These are phyloP conservation scores for Penicillium sp. DNA, from an alignment of 2,329 filamentous ascomycete species.

Conservation along the genomic window DNA sequence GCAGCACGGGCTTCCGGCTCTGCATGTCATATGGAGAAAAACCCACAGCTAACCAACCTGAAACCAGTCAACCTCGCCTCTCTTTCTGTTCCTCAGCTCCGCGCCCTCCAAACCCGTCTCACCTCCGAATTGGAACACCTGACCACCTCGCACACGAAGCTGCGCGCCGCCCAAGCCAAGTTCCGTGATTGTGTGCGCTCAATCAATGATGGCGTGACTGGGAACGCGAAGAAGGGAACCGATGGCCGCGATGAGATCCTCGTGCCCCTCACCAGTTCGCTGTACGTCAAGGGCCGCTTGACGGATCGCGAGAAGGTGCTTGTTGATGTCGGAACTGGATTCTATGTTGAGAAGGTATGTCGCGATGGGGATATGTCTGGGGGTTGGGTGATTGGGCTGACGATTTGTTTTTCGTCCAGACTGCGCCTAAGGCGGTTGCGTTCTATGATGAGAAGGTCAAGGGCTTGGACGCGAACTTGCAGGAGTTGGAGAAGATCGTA, in stretches of 20 bases:
- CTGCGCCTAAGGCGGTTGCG: conserved; percentile 57
- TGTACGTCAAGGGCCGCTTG: conserved; percentile 86
- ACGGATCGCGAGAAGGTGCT: conserved; percentile 73
- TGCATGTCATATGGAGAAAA: neutral
- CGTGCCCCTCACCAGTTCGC: conserved; percentile 89
- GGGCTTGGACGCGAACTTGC: conserved; percentile 61
- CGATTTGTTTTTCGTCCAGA: conserved; percentile 29
- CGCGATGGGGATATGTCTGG: too few relatives aligned
- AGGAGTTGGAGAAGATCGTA: conserved; percentile 66
- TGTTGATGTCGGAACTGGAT: conserved; percentile 91
- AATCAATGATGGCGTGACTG: conserved; percentile 59
- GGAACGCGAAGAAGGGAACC: conserved; percentile 33
- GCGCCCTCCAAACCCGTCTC: conserved; percentile 90
- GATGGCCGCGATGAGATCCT: conserved; percentile 57
- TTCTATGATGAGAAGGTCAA: conserved; percentile 69
- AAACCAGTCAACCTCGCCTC: conserved; percentile 63
- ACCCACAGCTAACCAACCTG: neutral
- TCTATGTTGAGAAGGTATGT: conserved; percentile 84
- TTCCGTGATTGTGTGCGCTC: conserved; percentile 86
- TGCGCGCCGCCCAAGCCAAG: conserved; percentile 84
- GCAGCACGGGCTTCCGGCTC: neutral
- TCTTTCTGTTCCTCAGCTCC: conserved; percentile 80
- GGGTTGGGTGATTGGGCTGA: neutral
- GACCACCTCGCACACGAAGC: conserved; percentile 81
- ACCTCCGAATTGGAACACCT: conserved; percentile 95